Base-by-base conservation (phyloP, 2,329 filamentous ascomycete genomes). In the Coniochaeta ligniaria region DNA sequence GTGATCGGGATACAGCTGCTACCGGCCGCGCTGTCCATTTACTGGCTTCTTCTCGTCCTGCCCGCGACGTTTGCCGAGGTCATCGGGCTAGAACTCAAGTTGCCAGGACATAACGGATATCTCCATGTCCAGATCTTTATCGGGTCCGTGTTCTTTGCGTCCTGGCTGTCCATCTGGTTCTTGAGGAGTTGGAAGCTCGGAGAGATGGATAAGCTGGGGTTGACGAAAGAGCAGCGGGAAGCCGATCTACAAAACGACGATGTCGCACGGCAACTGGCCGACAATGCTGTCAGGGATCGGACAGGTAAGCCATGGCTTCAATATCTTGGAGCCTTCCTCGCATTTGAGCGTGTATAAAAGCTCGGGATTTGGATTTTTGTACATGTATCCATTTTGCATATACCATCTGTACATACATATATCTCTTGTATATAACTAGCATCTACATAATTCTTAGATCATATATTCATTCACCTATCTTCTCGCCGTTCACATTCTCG, bases 31-130 rank as follows among this genome's bases (percentile, higher is more conserved):
- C 73, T 94, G 43, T 90, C 85, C 59, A 78, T 94, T 20, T 82
- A 86, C 22, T 94, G 90, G 90, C 69, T 93, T 28, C 78, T 86
- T 6, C 79, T 94, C 17, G 83, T 88, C 6, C 70, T 92, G 11
- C 91, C 90, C 0, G 83, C 84, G 14, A 91, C 88, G 0, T 92
- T 87, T 65, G 81, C 84, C 41, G 84, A 87, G 65, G 82, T 83
- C 2, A 89, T 89, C 64, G 87, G 80, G 2, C 71, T 90, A 45
- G 75, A 82, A 59, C 79, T 89, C 33, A 76, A 79, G 60, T 65
- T 72, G 67, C 59, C 73, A 20, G 68, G 78, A 41, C 28, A 73
- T 0, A 71, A 75, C 31, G 78, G 79, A 22, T 86, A 85, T 61
- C 71, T 83, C 2, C 71, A 80, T 11, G 78, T 79, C 0, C 80